Base-by-base conservation (phyloP, 257 asterid genomes). In the Salvia splendens region DNA sequence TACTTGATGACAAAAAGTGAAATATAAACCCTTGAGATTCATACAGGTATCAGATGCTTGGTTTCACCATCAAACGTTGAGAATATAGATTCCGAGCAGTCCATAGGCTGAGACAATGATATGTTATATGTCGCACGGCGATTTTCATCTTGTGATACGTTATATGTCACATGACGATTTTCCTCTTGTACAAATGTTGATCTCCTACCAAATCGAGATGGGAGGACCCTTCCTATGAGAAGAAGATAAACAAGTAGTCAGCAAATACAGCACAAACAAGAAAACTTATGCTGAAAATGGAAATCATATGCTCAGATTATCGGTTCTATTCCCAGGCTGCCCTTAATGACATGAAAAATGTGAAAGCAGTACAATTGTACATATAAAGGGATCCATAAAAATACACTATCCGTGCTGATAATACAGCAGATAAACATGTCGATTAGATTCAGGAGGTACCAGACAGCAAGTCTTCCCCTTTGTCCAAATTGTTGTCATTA, bases 1-100 rank as follows among this genome's bases (percentile, higher is more conserved):
- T 10, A 74, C 12, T n/a, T 40, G 36, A 50, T 53, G 24, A 70
- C 41, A 75, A 46, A 15, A 7, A 66, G 56, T 16, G 54, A 52
- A 63, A 43, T 15, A 42, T 16, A 65, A 65, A 35, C 1, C 47
- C 67, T 4, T 15, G 49, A 61, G 59, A 65, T 42, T 82, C 95
- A 4, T 85, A 95, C 99, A 53, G 99, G 89, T 70, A 91, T 79
- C 73, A 95, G 83, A 69, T 85, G 95, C 86, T 91, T 95, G 87
- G 77, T 86, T 89, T 95, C 99, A 55, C 79, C 95, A 24, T 91
- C 97, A 55, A 89, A 95, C 64, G 95, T 89, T 16, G 97, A 76
- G 80, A 95, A 84, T 64, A 86, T 73, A 50, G 97, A 85, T 51
- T 86, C 93, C 2, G 85, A 72, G 79, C 76, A 69, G 68, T 67